Conservation (phyloP, 345 rosid species). For the Boechera divaricarpa region DNA sequence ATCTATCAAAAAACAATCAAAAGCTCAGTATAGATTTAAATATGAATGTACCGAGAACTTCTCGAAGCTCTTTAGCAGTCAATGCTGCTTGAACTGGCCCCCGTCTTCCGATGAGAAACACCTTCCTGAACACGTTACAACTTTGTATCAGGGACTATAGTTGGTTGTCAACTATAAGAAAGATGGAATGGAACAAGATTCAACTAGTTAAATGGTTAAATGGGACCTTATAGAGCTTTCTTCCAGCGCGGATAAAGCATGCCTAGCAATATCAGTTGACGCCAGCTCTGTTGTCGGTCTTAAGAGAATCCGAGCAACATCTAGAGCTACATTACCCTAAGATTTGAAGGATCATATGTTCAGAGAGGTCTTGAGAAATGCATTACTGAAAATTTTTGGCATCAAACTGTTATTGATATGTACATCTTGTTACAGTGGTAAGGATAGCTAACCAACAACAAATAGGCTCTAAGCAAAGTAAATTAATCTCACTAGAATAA, state of each 20-base stretch:
- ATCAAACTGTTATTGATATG: not conserved
- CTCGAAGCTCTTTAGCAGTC: constrained; percentile 95
- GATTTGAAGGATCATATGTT: constrained; percentile 24
- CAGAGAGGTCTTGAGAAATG: constrained; percentile 21
- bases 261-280: constrained; percentile 80
- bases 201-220: not conserved
- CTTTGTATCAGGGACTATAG: constrained; percentile 25
- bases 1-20: not conserved
- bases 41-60: constrained; percentile 67
- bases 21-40: not conserved
- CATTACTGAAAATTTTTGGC: not conserved
- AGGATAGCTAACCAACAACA: constrained; percentile 16
- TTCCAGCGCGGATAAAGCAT: constrained; percentile 75
- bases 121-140: constrained; percentile 63
- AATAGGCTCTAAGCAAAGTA: not conserved
- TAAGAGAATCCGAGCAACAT: constrained; percentile 86
- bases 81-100: constrained; percentile 98
- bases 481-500: not conserved
- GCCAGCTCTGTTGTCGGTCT: constrained; percentile 77
- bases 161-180: constrained; percentile 19
- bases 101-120: constrained; percentile 86
- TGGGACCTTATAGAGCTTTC: constrained; percentile 78
- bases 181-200: constrained; percentile 4
- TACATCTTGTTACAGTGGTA: constrained; percentile 12
- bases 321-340: constrained; percentile 98